Percentiles rank a stretch among this genome's conserved stretches.
These are phyloP conservation scores for Chlamydomonas sp. DNA, from an alignment of 139 green algal genomes.

Conservation along the genomic window DNA sequence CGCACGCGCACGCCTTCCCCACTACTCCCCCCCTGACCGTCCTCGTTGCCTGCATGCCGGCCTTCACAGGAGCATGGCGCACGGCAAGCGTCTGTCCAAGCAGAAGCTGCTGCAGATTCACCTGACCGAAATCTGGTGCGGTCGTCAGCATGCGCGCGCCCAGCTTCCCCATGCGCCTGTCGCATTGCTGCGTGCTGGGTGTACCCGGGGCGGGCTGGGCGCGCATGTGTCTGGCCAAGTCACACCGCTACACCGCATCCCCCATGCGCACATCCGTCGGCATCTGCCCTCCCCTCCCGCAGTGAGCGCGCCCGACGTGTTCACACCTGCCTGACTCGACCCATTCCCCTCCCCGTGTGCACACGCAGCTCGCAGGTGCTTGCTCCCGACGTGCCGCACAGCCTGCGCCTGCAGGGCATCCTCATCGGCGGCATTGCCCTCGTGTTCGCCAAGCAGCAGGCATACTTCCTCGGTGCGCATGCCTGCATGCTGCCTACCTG, in stretches of 20 bases:
- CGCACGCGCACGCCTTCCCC: too few relatives aligned
- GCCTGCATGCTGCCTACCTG: too few relatives aligned
- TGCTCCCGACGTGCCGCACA: constrained; percentile 66
- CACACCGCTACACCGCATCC: too few relatives aligned
- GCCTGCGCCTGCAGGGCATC: constrained; percentile 63
- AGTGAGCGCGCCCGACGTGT: background rate
- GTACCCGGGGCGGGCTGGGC: too few relatives aligned
- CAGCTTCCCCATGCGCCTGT: too few relatives aligned
- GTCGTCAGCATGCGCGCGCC: too few relatives aligned
- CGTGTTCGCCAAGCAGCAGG: constrained; percentile 50
- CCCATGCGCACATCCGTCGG: too few relatives aligned
- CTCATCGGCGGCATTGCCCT: constrained; percentile 60
- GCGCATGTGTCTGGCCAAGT: too few relatives aligned
- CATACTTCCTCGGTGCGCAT: constrained; percentile 53
- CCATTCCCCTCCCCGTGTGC: background rate
- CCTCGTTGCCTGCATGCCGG: background rate
- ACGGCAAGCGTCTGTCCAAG: constrained; percentile 61
- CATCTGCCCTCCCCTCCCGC: background rate
- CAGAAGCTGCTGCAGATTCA: constrained; percentile 54
- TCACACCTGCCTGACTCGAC: background rate
- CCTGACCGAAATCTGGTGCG: constrained; percentile 53
- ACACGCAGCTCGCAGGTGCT: constrained; percentile 46
- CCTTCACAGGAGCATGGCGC: constrained; percentile 58
- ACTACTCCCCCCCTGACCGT: too few relatives aligned
- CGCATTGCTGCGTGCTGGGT: too few relatives aligned